phyloP scores from a whole-genome alignment of 148 eudicot genomes.

The Spergularia marina region DNA sequence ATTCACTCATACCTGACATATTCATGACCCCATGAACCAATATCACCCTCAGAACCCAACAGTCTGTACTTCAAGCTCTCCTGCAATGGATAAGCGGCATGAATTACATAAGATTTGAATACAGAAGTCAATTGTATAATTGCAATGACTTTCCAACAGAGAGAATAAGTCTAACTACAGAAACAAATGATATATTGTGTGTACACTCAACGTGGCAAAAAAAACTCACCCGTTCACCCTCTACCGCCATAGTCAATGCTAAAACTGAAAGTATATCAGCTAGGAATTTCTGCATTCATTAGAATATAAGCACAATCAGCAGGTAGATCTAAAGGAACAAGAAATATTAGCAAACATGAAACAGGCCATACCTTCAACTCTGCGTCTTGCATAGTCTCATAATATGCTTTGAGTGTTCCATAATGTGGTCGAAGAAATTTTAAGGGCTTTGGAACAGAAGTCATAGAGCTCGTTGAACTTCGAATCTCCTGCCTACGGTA shows the following conservation, averaged over 20 bases:
- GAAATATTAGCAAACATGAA: background rate
- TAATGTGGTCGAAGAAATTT: constrained; percentile 94
- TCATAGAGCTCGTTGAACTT: constrained; percentile 94
- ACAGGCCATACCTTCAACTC: constrained; percentile 57
- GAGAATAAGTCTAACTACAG: background rate
- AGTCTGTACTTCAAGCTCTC: constrained; percentile 91
- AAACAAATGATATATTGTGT: background rate
- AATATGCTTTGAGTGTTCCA: constrained; percentile 74
- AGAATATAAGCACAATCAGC: constrained; percentile 15
- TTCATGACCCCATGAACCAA: constrained; percentile 98
- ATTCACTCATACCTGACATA: background rate
- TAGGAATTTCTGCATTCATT: constrained; percentile 56
- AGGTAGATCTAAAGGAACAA: background rate
- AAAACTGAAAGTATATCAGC: constrained; percentile 94
- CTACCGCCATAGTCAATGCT: constrained; percentile 96
- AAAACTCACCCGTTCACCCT: constrained; percentile 81
- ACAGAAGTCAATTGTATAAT: background rate
- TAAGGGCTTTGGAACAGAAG: constrained; percentile 93
- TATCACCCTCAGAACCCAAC: constrained; percentile 90
- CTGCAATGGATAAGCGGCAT: constrained; percentile 33
- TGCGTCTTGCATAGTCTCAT: constrained; percentile 62
- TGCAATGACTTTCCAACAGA: background rate
- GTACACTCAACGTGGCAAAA: background rate
- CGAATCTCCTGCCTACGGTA: constrained; percentile 79
- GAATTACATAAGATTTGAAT: background rate